Evolutionary conservation across 306 rosid species (phyloP).

Genomic region (Lagenaria siceraria): DNA sequence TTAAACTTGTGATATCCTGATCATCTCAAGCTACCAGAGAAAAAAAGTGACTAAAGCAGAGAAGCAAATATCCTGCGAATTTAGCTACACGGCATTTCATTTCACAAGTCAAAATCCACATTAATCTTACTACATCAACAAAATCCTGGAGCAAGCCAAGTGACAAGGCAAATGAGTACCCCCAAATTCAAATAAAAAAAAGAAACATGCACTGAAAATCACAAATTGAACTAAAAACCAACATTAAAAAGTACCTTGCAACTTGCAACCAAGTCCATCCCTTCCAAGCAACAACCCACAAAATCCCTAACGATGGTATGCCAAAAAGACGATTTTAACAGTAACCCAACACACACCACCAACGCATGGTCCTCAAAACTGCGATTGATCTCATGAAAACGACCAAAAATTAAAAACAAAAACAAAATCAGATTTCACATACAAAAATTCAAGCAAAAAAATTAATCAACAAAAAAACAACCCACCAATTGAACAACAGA

Average conservation of each 20-base stretch:
- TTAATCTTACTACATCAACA: background rate
- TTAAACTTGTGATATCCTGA: background rate
- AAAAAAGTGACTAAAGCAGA: background rate
- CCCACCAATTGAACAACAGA: background rate
- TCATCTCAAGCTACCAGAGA: background rate
- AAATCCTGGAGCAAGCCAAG: background rate
- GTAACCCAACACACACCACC: constrained; percentile 15
- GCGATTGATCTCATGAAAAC: constrained; percentile 28
- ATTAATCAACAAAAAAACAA: background rate
- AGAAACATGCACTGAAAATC: background rate
- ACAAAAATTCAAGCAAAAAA: background rate
- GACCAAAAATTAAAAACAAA: constrained; percentile 6
- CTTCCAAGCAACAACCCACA: background rate
- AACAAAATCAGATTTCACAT: constrained; percentile 10
- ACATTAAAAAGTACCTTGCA: constrained; percentile 50
- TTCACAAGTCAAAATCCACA: background rate
- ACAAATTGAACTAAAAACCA: background rate
- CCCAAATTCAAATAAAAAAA: background rate
- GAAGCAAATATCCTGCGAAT: background rate
- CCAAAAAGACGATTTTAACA: constrained; percentile 1
- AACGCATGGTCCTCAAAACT: constrained; percentile 21
- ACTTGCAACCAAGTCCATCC: constrained; percentile 66
- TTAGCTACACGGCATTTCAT: background rate
- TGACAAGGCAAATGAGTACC: background rate
- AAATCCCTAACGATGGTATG: constrained; percentile 3